Evolutionary conservation across 768 basidiomycete genomes (phyloP).

Genomic region (Leccinum subgranulosum): DNA sequence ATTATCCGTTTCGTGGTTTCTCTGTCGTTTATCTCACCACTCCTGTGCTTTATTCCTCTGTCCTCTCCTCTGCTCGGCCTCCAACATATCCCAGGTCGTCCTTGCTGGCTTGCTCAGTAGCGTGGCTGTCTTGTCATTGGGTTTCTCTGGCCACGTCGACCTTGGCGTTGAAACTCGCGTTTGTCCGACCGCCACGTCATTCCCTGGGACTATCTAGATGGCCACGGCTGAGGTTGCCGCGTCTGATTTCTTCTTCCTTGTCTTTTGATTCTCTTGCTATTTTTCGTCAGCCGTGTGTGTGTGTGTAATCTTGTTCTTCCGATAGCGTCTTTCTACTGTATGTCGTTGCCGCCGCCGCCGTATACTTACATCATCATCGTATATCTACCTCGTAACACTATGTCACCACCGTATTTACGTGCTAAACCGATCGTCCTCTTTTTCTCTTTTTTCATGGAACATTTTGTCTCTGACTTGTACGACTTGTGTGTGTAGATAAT

Average conservation of each 20-base stretch:
- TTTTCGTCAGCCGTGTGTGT: constrained; percentile 5
- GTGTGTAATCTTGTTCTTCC: constrained; percentile 23
- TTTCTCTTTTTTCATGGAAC: not conserved
- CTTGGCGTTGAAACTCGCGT: constrained; percentile 1
- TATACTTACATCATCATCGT: constrained; percentile 17
- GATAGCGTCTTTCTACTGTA: not conserved
- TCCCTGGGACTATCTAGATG: constrained; percentile 13
- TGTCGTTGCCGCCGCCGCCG: not conserved
- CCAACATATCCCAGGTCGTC: constrained; percentile 34
- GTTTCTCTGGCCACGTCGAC: constrained; percentile 4
- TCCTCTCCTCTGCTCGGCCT: constrained; percentile 23
- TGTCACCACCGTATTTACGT: constrained; percentile 18
- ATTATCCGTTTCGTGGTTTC: constrained; percentile 17
- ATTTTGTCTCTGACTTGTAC: not conserved
- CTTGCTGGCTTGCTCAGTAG: constrained; percentile 2
- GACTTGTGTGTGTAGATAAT: not conserved
- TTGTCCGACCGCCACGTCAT: constrained; percentile 10
- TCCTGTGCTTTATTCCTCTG: constrained; percentile 7
- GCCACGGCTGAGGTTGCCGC: constrained; percentile 5
- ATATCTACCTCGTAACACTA: constrained; percentile 26
- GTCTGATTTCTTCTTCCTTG: not conserved
- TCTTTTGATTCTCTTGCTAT: constrained; percentile 1
- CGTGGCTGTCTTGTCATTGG: constrained; percentile 6
- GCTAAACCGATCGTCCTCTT: not conserved
- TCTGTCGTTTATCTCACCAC: constrained; percentile 4